A percentile compares a stretch with the other conserved stretches of the same genome.
These are phyloP conservation scores for Stachybotrys echinatus DNA, from an alignment of 2,329 filamentous ascomycete species.

Conservation along the genomic window DNA sequence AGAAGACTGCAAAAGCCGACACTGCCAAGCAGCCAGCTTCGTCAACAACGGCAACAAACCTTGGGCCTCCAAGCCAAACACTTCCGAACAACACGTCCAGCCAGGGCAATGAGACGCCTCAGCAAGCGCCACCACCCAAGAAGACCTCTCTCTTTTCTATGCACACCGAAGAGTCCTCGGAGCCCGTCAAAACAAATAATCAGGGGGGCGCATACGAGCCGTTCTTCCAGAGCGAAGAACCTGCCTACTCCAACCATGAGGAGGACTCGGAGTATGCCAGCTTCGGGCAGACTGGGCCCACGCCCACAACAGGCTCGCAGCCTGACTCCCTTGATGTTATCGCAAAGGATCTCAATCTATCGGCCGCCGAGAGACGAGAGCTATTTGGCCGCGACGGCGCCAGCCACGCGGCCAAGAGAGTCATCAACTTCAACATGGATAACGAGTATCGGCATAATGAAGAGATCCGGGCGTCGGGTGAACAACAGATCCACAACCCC, in stretches of 20 bases:
- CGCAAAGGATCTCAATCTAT: slow-evolving; percentile 73
- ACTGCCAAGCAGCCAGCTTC: slow-evolving; percentile 4
- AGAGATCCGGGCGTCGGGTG: slow-evolving; percentile 62
- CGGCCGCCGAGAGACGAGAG: slow-evolving; percentile 70
- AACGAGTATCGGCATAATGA: slow-evolving; percentile 84
- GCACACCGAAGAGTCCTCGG: slow-evolving; percentile 31
- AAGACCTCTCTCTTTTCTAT: slow-evolving; percentile 68
- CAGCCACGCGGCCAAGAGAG: slow-evolving; percentile 40
- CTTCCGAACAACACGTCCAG: too few species aligned
- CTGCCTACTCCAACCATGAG: slow-evolving; percentile 15
- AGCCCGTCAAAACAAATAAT: slow-evolving; percentile 12
- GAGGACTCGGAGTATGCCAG: slow-evolving; percentile 23
- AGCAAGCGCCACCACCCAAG: slow-evolving; percentile 31
- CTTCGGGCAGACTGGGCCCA: slow-evolving; percentile 23
- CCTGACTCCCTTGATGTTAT: slow-evolving; percentile 63
- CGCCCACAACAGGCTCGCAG: slow-evolving; percentile 18
- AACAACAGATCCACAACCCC: slow-evolving; percentile 72
- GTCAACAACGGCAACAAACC: slow-evolving; percentile 4
- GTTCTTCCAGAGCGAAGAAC: slow-evolving; percentile 36
- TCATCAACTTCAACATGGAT: slow-evolving; percentile 87
- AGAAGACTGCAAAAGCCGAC: slow-evolving; percentile 41
- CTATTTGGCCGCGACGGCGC: slow-evolving; percentile 69
- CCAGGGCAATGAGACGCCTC: too few species aligned
- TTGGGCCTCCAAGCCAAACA: too few species aligned
- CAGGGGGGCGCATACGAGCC: slow-evolving; percentile 41